Percentiles rank a stretch among this genome's conserved stretches.
These are phyloP conservation scores for Lactarius sp. DNA, from an alignment of 768 basidiomycete genomes.

Conservation along the genomic window DNA sequence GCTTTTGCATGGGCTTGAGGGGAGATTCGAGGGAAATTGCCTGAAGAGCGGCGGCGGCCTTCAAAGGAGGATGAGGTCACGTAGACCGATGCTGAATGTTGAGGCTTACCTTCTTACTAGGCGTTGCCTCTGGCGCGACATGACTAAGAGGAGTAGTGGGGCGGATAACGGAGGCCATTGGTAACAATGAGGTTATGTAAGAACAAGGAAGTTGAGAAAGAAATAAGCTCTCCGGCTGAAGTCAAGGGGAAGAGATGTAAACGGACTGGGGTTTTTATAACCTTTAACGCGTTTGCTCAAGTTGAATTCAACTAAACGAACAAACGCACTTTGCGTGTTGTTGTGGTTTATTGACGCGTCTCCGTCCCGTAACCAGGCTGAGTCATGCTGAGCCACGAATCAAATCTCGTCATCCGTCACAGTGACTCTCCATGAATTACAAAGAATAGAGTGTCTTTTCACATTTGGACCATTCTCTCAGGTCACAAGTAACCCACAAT, in stretches of 20 bases:
- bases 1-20: constrained; percentile 27
- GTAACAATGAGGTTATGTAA: background rate
- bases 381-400: background rate
- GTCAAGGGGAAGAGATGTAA: background rate
- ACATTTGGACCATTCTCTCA: background rate
- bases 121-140: constrained; percentile 32
- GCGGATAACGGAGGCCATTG: constrained; percentile 26
- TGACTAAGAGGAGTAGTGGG: constrained; percentile 25
- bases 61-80: background rate
- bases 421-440: background rate
- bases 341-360: constrained; percentile 30
- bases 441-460: background rate
- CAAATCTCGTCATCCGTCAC: background rate
- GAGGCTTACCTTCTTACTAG: constrained; percentile 35
- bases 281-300: constrained; percentile 29
- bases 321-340: constrained; percentile 32
- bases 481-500: background rate
- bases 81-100: background rate
- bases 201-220: constrained; percentile 4
- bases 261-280: constrained; percentile 9
- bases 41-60: constrained; percentile 35
- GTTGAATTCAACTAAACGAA: constrained; percentile 32
- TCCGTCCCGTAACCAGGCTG: background rate
- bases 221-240: background rate
- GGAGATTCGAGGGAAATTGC: constrained; percentile 32